Evolutionary conservation across 768 basidiomycete species (phyloP), one percentile per base, ranked within the genome.

Genomic region (Pulveroboletus sp.): DNA sequence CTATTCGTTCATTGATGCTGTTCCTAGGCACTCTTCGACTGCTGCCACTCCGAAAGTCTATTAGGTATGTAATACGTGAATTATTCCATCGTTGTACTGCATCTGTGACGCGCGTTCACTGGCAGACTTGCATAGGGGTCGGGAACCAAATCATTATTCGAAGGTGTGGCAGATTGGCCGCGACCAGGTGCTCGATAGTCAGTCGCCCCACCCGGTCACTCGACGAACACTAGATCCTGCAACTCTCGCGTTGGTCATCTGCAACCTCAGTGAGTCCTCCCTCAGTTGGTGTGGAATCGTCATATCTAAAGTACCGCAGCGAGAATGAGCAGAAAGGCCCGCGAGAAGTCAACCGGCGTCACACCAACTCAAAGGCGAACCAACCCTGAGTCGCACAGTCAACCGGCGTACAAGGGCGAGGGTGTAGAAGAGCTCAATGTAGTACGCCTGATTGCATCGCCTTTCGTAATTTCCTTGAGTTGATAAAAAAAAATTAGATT

Each of bases 41-140:
- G 64, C 7, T 68, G 66, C 15, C 65, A 68, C 14, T 68, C 65
- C 0, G 65, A 68, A 15, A 56, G 39, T 7, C 33, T 66, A 2
- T 41, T 66, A 26, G 59, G 65, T 68, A 43, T 42, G 47, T 53
- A 6, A 35, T 31, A 9, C 15, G 15, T 8, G 15, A 17, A 47
- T 35, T 9, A 14, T 0, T 6, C 32, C 10, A 3, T 41, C 18
- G n/a, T 4, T n/a, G 7, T 24, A 11, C 10, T 11, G 15, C 4
- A 35, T 32, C 11, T 14, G 7, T 44, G 26, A 40, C 28, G 5
- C 21, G 27, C 6, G 10, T 31, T 35, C 35, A 30, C 18, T n/a
- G 8, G 11, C 13, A 66, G 64, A 65, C 40, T 45, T 67, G 44
- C 52, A 51, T 17, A 55, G n/a, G 26, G 38, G 47, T 4, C 28